Base-by-base conservation (phyloP, 2,329 filamentous ascomycete species). In the Diaporthe velutina region DNA sequence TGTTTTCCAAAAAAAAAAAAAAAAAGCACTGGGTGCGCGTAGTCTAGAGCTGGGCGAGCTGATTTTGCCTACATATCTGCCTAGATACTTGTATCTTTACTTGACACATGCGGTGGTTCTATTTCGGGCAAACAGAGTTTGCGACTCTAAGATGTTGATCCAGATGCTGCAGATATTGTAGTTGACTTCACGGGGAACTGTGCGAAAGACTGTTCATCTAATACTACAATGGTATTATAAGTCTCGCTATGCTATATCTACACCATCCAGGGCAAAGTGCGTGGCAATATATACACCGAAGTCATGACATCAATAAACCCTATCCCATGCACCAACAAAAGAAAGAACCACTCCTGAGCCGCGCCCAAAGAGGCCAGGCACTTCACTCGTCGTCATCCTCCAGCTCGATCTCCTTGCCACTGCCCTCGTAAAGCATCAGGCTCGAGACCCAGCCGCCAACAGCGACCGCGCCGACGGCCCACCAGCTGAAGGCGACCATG, bases 361-460 rank as follows among this genome's bases (percentile, higher is more conserved):
- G 30, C n/a, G 0, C 7, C 15, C 7, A 38, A 7, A 40, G 2
- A 7, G 40, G 9, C 4, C 22, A 33, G 28, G 57, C 38, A 71
- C 17, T 10, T n/a, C 15, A 58, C 45, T 82, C 81, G 66, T 85
- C 83, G 70, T 89, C 87, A 1, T 84, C 87, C 9, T 88, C 86
- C 9, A 91, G 79, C 70, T 87, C 82, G 35, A 90, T 88, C 81
- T 92, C 90, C 80, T 92, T 90, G 2, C 91, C 91, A 75, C 84
- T 89, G 0, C 92, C 92, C 78, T 94, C 92, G 50, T 90, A 85
- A n/a, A 94, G 90, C 73, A 88, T 87, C 82, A 91, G 88, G 2
- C 90, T 88, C 15, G 91, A 86, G 3, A 87, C 80, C 81, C 90
- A 93, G 0, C 91, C 91, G 8, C 90, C 70, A 9, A 88, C 83